Conservation (phyloP, 164 flowering plant genomes). For the Taxillus chinensis region DNA sequence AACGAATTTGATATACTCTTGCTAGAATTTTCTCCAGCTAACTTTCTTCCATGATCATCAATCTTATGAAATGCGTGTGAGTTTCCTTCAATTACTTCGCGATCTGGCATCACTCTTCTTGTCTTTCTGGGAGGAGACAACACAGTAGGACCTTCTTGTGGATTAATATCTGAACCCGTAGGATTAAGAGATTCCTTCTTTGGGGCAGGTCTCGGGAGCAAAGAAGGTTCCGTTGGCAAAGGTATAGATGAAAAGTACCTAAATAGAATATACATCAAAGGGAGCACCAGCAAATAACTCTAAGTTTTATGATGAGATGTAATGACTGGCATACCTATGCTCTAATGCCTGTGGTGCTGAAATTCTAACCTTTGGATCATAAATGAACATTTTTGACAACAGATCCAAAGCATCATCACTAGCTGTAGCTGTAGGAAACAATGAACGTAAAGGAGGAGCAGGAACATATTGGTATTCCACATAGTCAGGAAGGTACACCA, state of each 20-base stretch:
- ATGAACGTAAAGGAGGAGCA: conserved; percentile 62
- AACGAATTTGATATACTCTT: conserved; percentile 67
- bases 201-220: conserved; percentile 80
- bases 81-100: conserved; percentile 49
- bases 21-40: conserved; percentile 30
- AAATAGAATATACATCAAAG: conserved; percentile 8
- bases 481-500: conserved; percentile 86
- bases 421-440: conserved; percentile 71
- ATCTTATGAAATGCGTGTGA: conserved; percentile 24
- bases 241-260: conserved; percentile 92
- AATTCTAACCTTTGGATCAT: conserved; percentile 81
- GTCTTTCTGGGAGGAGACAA: conserved; percentile 85
- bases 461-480: conserved; percentile 76
- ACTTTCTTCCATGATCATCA: conserved; percentile 37
- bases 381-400: conserved; percentile 81
- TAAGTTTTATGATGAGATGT: neutral
- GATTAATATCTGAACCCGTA: conserved; percentile 38
- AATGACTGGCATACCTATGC: conserved; percentile 52
- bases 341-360: conserved; percentile 83
- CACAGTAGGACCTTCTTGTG: conserved; percentile 65
- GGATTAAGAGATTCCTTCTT: conserved; percentile 53
- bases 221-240: conserved; percentile 69
- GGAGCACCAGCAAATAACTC: neutral
- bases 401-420: conserved; percentile 89
- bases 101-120: conserved; percentile 76